phyloP scores from a whole-genome alignment of 2,329 filamentous ascomycete species.

The Paracorniculantispora psalliotae region DNA sequence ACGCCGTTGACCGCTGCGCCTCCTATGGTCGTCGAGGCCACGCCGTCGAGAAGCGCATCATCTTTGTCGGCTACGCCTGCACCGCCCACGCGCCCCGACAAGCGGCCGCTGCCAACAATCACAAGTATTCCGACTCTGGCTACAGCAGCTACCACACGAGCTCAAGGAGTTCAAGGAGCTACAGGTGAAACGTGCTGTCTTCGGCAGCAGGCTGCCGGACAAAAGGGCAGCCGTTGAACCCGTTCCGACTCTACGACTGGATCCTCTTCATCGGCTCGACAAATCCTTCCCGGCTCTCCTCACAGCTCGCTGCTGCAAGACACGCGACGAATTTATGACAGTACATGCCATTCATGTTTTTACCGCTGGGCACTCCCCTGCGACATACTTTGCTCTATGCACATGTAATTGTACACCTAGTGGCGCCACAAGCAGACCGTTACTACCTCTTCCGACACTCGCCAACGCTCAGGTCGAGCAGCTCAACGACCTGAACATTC shows the following conservation, averaged over 20 bases:
- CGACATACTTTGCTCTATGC: neutral
- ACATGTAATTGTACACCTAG: too few species aligned
- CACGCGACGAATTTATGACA: neutral
- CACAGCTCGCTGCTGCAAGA: slow-evolving; percentile 33
- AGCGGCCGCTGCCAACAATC: slow-evolving; percentile 34
- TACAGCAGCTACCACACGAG: slow-evolving; percentile 46
- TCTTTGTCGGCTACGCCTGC: slow-evolving; percentile 81
- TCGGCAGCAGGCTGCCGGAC: slow-evolving; percentile 38
- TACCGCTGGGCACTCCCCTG: neutral
- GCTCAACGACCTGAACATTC: too few species aligned
- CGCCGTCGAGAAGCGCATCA: slow-evolving; percentile 64
- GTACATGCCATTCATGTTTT: too few species aligned
- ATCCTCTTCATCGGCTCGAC: slow-evolving; percentile 44
- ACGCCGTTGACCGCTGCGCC: slow-evolving; percentile 77
- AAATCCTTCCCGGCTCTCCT: slow-evolving; percentile 44
- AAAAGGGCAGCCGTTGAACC: slow-evolving; percentile 35
- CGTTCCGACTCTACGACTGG: slow-evolving; percentile 41
- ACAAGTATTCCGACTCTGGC: slow-evolving; percentile 49
- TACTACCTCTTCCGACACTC: too few species aligned
- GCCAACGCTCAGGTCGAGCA: too few species aligned
- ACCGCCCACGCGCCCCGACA: slow-evolving; percentile 42
- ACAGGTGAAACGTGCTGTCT: slow-evolving; percentile 26
- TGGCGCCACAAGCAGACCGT: too few species aligned
- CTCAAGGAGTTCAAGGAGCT: slow-evolving; percentile 38
- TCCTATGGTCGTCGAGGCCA: slow-evolving; percentile 72